Percentiles rank a stretch among this genome's conserved stretches.
Conservation (phyloP, 2,329 filamentous ascomycete species). For the Tolypocladium guangdongense region DNA sequence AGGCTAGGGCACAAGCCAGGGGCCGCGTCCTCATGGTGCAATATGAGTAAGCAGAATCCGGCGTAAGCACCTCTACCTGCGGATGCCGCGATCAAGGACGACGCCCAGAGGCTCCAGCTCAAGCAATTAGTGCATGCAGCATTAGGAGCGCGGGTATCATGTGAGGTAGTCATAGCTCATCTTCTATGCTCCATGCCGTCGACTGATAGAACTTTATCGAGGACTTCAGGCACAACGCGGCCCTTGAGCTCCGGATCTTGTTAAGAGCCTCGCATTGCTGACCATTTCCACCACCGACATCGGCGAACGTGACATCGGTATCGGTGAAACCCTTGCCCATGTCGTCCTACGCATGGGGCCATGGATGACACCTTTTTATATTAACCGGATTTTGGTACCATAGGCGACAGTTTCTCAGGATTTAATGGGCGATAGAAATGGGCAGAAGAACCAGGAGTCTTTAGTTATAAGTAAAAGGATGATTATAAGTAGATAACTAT, state of each 20-base stretch:
- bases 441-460: no score
- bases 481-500: no score
- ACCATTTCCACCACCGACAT: constrained; percentile 10
- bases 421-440: no score
- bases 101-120: neutral
- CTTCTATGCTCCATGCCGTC: constrained; percentile 9
- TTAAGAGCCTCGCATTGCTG: constrained; percentile 9
- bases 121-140: neutral
- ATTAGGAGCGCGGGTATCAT: no score
- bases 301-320: constrained; percentile 7
- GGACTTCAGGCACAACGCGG: constrained; percentile 6
- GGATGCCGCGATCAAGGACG: neutral
- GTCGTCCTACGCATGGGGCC: constrained; percentile 1
- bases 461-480: no score
- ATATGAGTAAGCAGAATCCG: no score
- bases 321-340: neutral
- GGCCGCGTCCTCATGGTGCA: no score
- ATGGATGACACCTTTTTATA: no score
- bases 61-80: no score
- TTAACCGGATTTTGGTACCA: no score
- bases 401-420: no score
- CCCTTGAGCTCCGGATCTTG: constrained; percentile 4
- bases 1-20: no score
- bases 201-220: constrained; percentile 8
- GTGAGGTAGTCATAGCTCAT: constrained; percentile 11